Conservation (phyloP, 768 basidiomycete genomes). For the Boletus rufocinnamomeus region DNA sequence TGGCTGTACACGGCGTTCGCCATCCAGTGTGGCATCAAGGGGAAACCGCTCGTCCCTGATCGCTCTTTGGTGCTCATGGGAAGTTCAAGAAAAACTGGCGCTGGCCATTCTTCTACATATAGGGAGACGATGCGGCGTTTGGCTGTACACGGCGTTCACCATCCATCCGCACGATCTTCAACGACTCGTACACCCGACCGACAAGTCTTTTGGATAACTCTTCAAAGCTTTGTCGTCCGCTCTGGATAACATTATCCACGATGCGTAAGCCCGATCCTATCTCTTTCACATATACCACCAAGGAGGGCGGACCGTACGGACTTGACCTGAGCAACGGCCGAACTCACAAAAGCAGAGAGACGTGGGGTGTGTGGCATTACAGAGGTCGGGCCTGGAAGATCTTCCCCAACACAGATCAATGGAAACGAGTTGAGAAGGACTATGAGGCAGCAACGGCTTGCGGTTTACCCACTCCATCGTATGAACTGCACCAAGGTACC, state of each 20-base stretch:
- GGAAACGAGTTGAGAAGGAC: neutral
- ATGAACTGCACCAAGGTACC: neutral
- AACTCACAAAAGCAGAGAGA: neutral
- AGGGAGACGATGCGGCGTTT: neutral
- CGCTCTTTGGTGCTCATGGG: neutral
- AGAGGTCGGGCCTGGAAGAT: neutral
- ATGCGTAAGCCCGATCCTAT: neutral
- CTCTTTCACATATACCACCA: neutral
- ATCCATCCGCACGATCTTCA: neutral
- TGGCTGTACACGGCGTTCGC: no score
- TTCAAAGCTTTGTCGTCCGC: neutral
- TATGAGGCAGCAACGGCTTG: neutral
- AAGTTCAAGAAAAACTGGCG: neutral
- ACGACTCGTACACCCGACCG: neutral
- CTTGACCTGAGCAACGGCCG: neutral
- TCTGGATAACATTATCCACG: neutral
- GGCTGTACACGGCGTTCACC: neutral
- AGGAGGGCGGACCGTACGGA: rapidly evolving
- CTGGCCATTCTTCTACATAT: neutral
- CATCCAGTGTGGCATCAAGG: no score
- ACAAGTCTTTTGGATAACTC: neutral
- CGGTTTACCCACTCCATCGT: neutral
- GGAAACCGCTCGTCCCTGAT: no score
- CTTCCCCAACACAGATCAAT: neutral
- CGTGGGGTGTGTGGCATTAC: neutral